Base-by-base conservation (phyloP, 2,329 filamentous ascomycete genomes). In the Tolypocladium pustulatum region DNA sequence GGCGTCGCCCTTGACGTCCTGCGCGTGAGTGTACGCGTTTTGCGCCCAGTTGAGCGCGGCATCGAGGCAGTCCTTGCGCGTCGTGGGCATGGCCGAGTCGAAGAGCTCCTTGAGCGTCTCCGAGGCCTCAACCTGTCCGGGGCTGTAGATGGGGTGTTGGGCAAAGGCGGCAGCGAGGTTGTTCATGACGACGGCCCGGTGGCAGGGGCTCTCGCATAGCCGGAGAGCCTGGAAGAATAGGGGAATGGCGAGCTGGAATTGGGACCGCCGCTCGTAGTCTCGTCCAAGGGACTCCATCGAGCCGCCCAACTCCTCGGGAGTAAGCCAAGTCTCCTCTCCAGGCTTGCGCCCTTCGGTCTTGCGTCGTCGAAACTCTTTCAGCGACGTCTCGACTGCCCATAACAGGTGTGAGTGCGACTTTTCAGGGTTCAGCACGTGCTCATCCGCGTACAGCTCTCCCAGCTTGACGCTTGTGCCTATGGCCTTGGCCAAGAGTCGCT, bases 111-210 rank as follows among this genome's bases (percentile, higher is more conserved):
- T 65, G 32, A 72, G 64, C 10, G 62, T 63, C 43, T 68, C 65
- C 7, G 69, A 65, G n/a, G 66, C 65, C n/a, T 66, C 64, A 13
- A 61, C 58, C 22, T 65, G 59, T 6, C 66, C 55, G 5, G 72
- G 66, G 22, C 69, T 61, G 57, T 72, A 71, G 57, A 79, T 64
- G 10, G 81, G 81, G 61, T 86, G 87, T 71, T 90, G 88, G 3
- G 86, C 87, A 61, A 93, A 84, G 53, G 84, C 86, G 40, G 83
- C 85, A 9, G 89, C 83, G 60, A 93, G 80, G 70, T 93, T 93
- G 76, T 91, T 92, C 89, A 93, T 95, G 68, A 97, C 78, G 17
- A 92, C 80, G 34, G 90, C 88, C 56, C 88, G 85, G 70, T 96
- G 91, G 70, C 92, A 97, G 36, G 78, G 81, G 32, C 76, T 75